Base-by-base conservation (phyloP, 1,284 basidiomycete genomes). In the Leccinum fallax region DNA sequence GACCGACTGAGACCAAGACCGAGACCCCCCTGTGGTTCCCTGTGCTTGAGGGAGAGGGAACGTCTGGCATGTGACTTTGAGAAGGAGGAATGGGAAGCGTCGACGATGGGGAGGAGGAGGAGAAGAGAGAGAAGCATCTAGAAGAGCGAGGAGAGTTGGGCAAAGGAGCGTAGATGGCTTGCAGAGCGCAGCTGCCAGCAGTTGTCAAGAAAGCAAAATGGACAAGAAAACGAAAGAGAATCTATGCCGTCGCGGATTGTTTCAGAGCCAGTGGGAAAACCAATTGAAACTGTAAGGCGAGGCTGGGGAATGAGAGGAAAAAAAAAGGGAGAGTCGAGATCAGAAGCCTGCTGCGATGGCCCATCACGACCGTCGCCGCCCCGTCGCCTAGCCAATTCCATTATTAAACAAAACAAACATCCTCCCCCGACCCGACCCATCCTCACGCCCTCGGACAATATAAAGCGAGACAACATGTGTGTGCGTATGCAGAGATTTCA, bases 1-100 rank as follows among this genome's bases (percentile, higher is more conserved):
- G 34, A 59, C 69, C 56, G 3, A 65, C 71, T 65, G 59, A 73
- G 55, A 38, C 7, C 36, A 15, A 57, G 3, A 65, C 68, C 67
- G 5, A 57, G 43, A 21, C 40, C 53, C 24, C 62, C 60, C 43
- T 55, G 59, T 19, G 65, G 40, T n/a, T 53, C 54, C 64, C 72
- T 69, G 49, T 73, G 74, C 64, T 68, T 77, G 58, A 74, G 66
- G 10, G 81, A 80, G 26, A 49, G 21, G 21, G 24, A 49, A 49
- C 80, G 77, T 53, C 82, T 76, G 13, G 79, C 75, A 75, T 83
- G 80, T 4, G 79, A 77, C 36, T 73, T 66, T 24, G 67, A 57
- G 11, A 69, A 49, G 16, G 77, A 77, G 1, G 78, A 76, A 66
- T 79, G 80, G 54, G 71, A 66, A 3, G 78, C 79, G 49, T 74